These are phyloP conservation scores for Rubus idaeus DNA, from an alignment of 306 rosid genomes.

Conservation along the genomic window DNA sequence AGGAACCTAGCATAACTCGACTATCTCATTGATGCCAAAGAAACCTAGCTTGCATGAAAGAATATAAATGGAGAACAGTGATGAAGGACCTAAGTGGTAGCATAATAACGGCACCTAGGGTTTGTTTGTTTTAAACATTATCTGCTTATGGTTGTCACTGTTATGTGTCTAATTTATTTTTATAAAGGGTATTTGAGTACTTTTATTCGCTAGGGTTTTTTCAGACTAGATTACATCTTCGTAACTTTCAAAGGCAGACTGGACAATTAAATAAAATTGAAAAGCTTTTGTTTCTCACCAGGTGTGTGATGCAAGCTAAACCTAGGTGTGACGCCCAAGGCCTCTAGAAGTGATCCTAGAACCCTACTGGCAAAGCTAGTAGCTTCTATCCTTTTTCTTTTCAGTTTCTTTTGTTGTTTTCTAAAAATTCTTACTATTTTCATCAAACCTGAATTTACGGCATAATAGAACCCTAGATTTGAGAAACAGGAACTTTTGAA, in stretches of 20 bases:
- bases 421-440: not conserved
- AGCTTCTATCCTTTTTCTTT: not conserved
- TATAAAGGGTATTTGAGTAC: not conserved
- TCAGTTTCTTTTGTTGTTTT: not conserved
- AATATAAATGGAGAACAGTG: not conserved
- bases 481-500: not conserved
- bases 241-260: not conserved
- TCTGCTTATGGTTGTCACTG: not conserved
- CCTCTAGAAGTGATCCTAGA: not conserved
- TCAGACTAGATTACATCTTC: not conserved
- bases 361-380: not conserved
- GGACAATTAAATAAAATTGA: not conserved
- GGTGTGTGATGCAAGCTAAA: not conserved
- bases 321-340: not conserved
- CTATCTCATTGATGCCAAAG: slow-evolving; percentile 3
- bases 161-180: not conserved
- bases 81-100: not conserved
- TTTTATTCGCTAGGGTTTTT: not conserved
- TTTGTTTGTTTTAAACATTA: not conserved
- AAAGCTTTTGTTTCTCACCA: not conserved
- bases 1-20: not conserved
- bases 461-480: not conserved
- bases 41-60: not conserved
- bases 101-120: not conserved
- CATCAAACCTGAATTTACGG: not conserved